Percentiles rank a stretch among this genome's conserved stretches.
phyloP scores from a whole-genome alignment of 2,329 filamentous ascomycete species.

The Elsinoe fawcettii region DNA sequence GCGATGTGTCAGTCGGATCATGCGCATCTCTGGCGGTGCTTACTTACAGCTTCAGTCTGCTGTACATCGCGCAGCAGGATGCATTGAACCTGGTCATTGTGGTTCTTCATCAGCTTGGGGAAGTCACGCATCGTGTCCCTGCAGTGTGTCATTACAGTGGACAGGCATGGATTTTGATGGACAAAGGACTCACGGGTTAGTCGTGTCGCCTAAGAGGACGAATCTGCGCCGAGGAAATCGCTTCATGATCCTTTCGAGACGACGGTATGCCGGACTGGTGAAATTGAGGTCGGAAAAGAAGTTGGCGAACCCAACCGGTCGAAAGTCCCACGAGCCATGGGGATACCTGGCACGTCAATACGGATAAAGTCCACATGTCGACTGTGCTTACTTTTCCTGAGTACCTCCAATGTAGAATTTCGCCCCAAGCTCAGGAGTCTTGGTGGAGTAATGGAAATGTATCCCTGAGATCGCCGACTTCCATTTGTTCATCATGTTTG shows the following conservation, averaged over 20 bases:
- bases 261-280: constrained; percentile 17
- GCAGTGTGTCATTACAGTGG: not conserved
- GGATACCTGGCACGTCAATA: constrained; percentile 19
- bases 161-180: not conserved
- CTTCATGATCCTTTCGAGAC: constrained; percentile 20
- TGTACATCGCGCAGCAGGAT: constrained; percentile 21
- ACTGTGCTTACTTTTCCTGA: constrained; percentile 6
- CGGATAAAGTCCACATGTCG: not conserved
- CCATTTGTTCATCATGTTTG: constrained; percentile 18
- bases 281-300: not conserved
- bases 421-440: constrained; percentile 20
- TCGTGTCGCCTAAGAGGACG: constrained; percentile 24
- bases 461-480: constrained; percentile 12
- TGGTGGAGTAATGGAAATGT: constrained; percentile 25
- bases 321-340: constrained; percentile 22
- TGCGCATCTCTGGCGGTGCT: not conserved
- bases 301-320: constrained; percentile 19
- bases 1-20: not conserved
- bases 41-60: constrained; percentile 20
- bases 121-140: constrained; percentile 19
- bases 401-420: constrained; percentile 18
- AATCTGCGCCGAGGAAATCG: constrained; percentile 22
- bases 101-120: constrained; percentile 17
- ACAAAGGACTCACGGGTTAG: constrained; percentile 16
- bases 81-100: constrained; percentile 22